phyloP scores from a whole-genome alignment of 371 early-diverging fungal species.

The Chytridium lagenaria region DNA sequence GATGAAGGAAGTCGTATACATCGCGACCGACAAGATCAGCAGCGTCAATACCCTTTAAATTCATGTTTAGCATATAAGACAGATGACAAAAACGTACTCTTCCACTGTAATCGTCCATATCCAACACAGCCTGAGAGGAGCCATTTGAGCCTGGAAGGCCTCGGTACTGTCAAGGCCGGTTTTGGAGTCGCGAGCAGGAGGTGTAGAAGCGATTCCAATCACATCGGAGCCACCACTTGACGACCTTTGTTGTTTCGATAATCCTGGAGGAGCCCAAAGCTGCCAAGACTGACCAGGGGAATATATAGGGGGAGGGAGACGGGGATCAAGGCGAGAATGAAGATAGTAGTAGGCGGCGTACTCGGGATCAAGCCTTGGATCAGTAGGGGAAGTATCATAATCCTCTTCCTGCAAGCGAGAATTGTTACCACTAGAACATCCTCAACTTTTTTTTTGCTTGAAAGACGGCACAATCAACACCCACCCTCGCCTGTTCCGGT shows the following conservation, averaged over 20 bases:
- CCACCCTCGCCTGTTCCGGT: conserved; percentile 33
- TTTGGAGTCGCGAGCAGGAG: not conserved
- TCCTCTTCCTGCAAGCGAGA: conserved; percentile 20
- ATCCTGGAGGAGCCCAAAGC: conserved; percentile 50
- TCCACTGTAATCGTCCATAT: not conserved
- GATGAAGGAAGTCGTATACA: conserved; percentile 21
- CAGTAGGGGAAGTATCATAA: conserved; percentile 19
- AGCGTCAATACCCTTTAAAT: conserved; percentile 24
- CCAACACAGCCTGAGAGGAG: conserved; percentile 7
- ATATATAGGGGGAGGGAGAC: conserved; percentile 57
- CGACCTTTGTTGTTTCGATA: conserved; percentile 26
- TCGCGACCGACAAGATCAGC: conserved; percentile 29
- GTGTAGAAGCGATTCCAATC: conserved; percentile 24
- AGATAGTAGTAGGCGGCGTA: conserved; percentile 60
- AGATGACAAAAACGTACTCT: conserved; percentile 5
- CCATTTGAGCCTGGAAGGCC: conserved; percentile 16
- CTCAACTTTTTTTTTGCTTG: no score
- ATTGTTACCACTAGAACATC: not conserved
- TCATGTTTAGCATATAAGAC: not conserved
- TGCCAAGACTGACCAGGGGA: conserved; percentile 58
- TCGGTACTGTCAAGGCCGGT: not conserved
- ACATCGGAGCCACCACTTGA: conserved; percentile 33
- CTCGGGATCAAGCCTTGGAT: conserved; percentile 52
- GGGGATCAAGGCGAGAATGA: conserved; percentile 55
- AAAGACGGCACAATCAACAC: not conserved